Conservation (phyloP, 306 rosid genomes). For the Inga oerstediana region DNA sequence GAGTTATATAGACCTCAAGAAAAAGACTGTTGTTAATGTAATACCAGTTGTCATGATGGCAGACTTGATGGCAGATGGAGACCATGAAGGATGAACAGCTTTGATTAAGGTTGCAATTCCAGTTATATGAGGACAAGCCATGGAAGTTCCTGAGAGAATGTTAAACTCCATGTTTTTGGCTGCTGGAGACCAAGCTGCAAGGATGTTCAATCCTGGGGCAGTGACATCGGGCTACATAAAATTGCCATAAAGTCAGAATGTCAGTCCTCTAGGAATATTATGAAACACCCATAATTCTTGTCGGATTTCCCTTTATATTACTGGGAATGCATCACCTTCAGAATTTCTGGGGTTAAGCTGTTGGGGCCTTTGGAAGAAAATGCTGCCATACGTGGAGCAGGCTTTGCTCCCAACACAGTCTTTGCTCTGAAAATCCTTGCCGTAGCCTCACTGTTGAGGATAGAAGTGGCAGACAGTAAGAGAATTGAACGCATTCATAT, state of each 20-base stretch:
- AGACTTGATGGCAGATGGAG: slow-evolving; percentile 84
- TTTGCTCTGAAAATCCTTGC: slow-evolving; percentile 68
- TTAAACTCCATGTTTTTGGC: slow-evolving; percentile 52
- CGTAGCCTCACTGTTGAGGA: slow-evolving; percentile 51
- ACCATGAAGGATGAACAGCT: slow-evolving; percentile 85
- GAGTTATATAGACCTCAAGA: not conserved
- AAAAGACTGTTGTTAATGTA: not conserved
- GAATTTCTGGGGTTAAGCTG: slow-evolving; percentile 75
- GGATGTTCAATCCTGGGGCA: slow-evolving; percentile 89
- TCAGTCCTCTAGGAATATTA: slow-evolving; percentile 4
- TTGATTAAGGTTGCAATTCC: slow-evolving; percentile 84
- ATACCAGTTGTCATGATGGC: slow-evolving; percentile 91
- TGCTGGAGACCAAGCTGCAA: slow-evolving; percentile 92
- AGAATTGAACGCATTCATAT: slow-evolving; percentile 9
- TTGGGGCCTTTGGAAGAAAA: slow-evolving; percentile 89
- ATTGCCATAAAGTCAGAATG: slow-evolving; percentile 28
- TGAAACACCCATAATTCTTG: not conserved
- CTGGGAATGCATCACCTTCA: slow-evolving; percentile 61
- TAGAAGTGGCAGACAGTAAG: not conserved
- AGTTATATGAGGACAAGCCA: slow-evolving; percentile 90
- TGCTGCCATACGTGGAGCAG: slow-evolving; percentile 81
- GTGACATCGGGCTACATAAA: slow-evolving; percentile 72
- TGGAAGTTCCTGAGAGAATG: slow-evolving; percentile 81
- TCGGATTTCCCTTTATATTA: not conserved
- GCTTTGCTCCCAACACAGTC: slow-evolving; percentile 62